phyloP scores from a whole-genome alignment of 257 asterid species.

The Nicotiana noctiflora region DNA sequence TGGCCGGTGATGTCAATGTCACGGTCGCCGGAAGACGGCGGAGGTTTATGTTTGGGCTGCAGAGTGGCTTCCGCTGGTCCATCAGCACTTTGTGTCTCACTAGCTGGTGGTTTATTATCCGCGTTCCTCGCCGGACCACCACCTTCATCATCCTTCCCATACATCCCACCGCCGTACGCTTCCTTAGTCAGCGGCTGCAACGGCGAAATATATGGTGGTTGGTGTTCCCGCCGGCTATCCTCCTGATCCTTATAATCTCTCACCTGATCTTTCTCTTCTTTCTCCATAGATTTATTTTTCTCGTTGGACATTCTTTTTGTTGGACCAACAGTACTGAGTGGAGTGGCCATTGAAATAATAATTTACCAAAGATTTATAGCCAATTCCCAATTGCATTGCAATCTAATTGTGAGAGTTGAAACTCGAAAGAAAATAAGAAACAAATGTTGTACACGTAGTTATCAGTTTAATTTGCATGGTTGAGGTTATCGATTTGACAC shows the following conservation, averaged over 20 bases:
- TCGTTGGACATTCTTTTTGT: not conserved
- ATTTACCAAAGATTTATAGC: not conserved
- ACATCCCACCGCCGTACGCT: conserved; percentile 78
- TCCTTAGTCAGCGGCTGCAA: conserved; percentile 52
- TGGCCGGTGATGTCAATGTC: conserved; percentile 68
- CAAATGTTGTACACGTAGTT: not conserved
- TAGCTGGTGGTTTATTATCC: conserved; percentile 33
- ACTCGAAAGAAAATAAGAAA: too few species aligned
- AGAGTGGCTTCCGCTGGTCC: conserved; percentile 45
- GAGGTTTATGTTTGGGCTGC: conserved; percentile 43
- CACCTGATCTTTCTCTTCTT: conserved; percentile 11
- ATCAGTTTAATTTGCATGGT: too few species aligned
- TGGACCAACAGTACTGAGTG: not conserved
- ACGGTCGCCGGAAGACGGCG: conserved; percentile 68
- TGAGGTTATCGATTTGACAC: too few species aligned
- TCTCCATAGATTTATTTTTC: conserved; percentile 19
- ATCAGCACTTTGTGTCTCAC: conserved; percentile 74
- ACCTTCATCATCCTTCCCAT: conserved; percentile 42
- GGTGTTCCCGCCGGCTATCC: conserved; percentile 24
- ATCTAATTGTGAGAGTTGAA: not conserved
- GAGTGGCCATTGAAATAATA: not conserved
- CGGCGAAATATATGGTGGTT: conserved; percentile 38
- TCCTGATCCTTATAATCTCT: not conserved
- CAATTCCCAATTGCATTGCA: too few species aligned
- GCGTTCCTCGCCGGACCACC: not conserved